Evolutionary conservation across 345 rosid genomes (phyloP), one percentile per base, ranked within the genome.

Genomic region (Cardamine occulta): DNA sequence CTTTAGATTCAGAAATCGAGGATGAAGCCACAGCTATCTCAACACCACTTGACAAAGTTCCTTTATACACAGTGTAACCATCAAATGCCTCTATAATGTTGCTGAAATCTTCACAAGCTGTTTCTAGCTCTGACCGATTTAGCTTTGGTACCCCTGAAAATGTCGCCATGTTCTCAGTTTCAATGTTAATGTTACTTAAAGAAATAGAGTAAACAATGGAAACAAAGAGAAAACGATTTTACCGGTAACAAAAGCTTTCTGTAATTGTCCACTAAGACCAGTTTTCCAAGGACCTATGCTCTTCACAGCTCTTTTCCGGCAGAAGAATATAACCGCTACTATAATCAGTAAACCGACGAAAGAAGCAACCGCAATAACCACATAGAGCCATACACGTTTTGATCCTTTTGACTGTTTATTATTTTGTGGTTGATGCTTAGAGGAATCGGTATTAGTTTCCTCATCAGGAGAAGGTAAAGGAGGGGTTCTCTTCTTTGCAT

Each of bases 61-160:
- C 99, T 82, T 95, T 95, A 83, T 92, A 95, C 60, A 92, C 96
- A 78, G 86, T 76, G 82, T 94, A 88, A 82, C 93, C 98, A 1
- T 93, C 93, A 21, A 96, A 92, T 34, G 98, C 76, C 29, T 93
- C 99, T 24, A 95, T 92, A 15, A 95, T 90, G 70, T 95, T 95
- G 86, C 99, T 92, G 86, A 92, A 92, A 79, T 95, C 97, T 80
- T 95, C 99, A 72, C 99, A 95, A n/a, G 98, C 98, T 69, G 86
- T 88, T 81, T 95, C 99, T 74, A 95, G 93, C 64, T 89, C 97
- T 1, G 85, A 24, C 62, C 89, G 87, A 77, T 92, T 92, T 59
- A 95, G 77, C 86, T 92, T 95, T 1, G 98, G 99, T 57, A 95
- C 98, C 10, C 99, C 97, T 95, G 75, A 0, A 58, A 68, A 72